These are phyloP conservation scores for Sporisorium exsertum DNA, from an alignment of 1,284 basidiomycete genomes.

Conservation along the genomic window DNA sequence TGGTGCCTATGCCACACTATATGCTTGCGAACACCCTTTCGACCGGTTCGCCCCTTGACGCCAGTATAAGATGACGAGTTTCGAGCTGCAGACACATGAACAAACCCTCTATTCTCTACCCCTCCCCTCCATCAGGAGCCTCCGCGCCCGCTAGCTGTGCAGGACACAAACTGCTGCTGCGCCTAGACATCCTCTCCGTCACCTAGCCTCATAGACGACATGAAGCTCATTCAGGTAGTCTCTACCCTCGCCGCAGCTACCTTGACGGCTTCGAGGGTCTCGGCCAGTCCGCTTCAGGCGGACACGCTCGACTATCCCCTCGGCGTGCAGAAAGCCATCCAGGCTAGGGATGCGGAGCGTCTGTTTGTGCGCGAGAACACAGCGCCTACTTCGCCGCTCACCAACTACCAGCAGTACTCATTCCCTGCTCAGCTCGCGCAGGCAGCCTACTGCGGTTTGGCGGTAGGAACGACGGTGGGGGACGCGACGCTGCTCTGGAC, in stretches of 20 bases:
- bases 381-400: constrained; percentile 28
- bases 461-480: constrained; percentile 41
- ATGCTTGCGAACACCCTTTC: background rate
- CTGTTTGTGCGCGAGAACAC: constrained; percentile 25
- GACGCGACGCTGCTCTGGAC: constrained; percentile 54
- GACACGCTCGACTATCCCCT: constrained; percentile 13
- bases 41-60: background rate
- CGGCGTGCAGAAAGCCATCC: constrained; percentile 26
- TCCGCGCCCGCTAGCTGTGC: background rate
- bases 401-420: constrained; percentile 39
- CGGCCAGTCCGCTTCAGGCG: constrained; percentile 16
- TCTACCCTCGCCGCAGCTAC: constrained; percentile 22
- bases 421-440: constrained; percentile 53
- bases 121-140: background rate
- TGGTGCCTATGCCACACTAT: background rate
- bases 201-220: constrained; percentile 1
- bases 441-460: constrained; percentile 46
- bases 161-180: constrained; percentile 1
- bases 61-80: background rate
- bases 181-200: background rate
- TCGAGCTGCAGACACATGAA: background rate
- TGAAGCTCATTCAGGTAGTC: constrained; percentile 20
- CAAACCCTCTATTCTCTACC: background rate
- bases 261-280: constrained; percentile 17
- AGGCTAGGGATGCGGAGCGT: constrained; percentile 21